Evolutionary conservation across 257 asterid genomes (phyloP), one percentile per base, ranked within the genome.

Genomic region (Penstemon barbatus): DNA sequence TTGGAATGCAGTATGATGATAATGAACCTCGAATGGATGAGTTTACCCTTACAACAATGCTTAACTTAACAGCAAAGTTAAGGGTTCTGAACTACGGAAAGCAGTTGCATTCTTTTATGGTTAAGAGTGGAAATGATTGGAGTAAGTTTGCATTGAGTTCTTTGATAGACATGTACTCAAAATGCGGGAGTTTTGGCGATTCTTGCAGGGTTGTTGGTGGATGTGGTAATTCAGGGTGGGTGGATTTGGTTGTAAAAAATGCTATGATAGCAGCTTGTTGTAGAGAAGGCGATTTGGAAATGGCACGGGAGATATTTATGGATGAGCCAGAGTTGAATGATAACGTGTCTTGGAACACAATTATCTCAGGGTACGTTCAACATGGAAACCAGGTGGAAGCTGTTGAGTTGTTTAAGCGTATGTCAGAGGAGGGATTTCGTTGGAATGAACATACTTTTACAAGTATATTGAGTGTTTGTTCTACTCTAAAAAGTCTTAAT

Each of bases 111-210:
- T 82, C 87, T 0, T 85, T 75, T 58, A 93, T 93, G 99, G 81
- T 85, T 49, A 90, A 90, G 86, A 87, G 80, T 52, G 89, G 89
- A 53, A 88, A 85, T 73, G 79, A 85, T 74, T 60, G 76, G 49
- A 87, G 92, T 76, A 71, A 53, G 6, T 93, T 86, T 71, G 80
- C 95, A 0, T 70, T 88, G 66, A 93, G 92, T 80, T 87, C 98
- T 71, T 81, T 93, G 77, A 69, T 90, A 37, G 92, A 83, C 51
- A 93, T 93, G 99, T 90, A 93, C 69, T 93, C 99, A 5, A 93
- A 93, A 81, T 85, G 94, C 40, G 89, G 88, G 60, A 74, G 81
- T 42, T 89, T 86, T 66, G 45, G 18, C 58, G 89, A 88, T 74
- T 80, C 91, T 45, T 74, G 74, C 70, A 56, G 61, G 52, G 90